Evolutionary conservation across 768 basidiomycete genomes (phyloP).

Genomic region (Gymnopilus junonius): DNA sequence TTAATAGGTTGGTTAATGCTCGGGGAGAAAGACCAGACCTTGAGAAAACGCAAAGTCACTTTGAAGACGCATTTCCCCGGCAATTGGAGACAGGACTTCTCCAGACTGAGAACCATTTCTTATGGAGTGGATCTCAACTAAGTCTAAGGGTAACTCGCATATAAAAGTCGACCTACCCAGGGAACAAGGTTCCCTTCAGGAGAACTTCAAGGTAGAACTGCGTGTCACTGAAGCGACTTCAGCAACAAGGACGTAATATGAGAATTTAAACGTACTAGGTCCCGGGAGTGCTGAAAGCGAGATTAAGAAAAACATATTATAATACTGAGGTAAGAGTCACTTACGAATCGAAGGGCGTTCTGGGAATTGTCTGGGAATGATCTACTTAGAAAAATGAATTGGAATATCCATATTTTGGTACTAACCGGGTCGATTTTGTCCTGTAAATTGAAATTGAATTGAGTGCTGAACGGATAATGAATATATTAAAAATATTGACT

Average conservation of each 20-base stretch:
- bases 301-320: not conserved
- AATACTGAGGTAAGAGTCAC: not conserved
- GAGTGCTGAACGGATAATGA: not conserved
- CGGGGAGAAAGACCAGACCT: not conserved
- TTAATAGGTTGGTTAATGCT: no score
- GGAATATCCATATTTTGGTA: not conserved
- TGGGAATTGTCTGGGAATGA: not conserved
- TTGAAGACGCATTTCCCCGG: constrained; percentile 6
- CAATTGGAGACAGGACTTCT: constrained; percentile 1
- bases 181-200: not conserved
- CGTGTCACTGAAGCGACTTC: not conserved
- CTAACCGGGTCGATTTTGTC: constrained; percentile 3
- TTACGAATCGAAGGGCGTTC: constrained; percentile 6
- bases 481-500: not conserved
- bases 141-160: no score
- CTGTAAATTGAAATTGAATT: not conserved
- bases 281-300: not conserved
- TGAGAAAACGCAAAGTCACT: constrained; percentile 5
- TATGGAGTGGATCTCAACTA: no score
- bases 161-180: not conserved
- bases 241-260: not conserved
- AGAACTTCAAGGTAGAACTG: constrained; percentile 2
- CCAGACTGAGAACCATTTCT: not conserved
- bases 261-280: not conserved
- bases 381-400: not conserved